A percentile compares a stretch with the other conserved stretches of the same genome.
Conservation (phyloP, 208 protist species). For the Trypanosoma melophagium region DNA sequence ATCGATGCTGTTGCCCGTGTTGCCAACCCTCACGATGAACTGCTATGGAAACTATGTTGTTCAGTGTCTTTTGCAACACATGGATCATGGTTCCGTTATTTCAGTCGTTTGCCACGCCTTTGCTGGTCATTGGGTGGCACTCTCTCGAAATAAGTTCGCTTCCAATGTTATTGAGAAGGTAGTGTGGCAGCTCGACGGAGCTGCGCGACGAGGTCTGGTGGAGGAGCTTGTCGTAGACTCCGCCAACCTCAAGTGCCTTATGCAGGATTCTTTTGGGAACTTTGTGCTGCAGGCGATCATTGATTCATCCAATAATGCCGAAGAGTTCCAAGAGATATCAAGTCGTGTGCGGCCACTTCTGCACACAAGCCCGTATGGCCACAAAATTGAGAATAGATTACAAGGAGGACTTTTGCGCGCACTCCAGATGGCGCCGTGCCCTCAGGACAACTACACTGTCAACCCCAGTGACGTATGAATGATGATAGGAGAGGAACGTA, state of each 20-base stretch:
- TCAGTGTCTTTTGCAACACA: conserved; percentile 80
- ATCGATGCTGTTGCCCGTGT: conserved; percentile 47
- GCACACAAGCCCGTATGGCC: conserved; percentile 68
- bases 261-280: conserved; percentile 85
- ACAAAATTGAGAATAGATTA: conserved; percentile 75
- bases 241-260: conserved; percentile 53
- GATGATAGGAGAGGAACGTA: conserved; percentile 8
- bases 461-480: background rate
- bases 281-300: conserved; percentile 87
- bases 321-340: conserved; percentile 53
- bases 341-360: conserved; percentile 43
- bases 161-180: conserved; percentile 90
- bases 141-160: conserved; percentile 86
- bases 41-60: conserved; percentile 90
- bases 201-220: conserved; percentile 44
- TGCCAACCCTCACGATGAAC: conserved; percentile 64
- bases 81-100: conserved; percentile 37
- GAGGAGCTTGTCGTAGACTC: conserved; percentile 64
- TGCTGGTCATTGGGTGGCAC: conserved; percentile 54
- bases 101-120: conserved; percentile 47
- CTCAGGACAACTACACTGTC: background rate
- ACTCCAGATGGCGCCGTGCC: background rate
- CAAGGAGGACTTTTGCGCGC: conserved; percentile 21
- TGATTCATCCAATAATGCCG: conserved; percentile 41
- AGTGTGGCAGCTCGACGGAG: conserved; percentile 42